These are phyloP conservation scores for Cryptosporidium canis DNA, from an alignment of 169 alveolate genomes.

Conservation along the genomic window DNA sequence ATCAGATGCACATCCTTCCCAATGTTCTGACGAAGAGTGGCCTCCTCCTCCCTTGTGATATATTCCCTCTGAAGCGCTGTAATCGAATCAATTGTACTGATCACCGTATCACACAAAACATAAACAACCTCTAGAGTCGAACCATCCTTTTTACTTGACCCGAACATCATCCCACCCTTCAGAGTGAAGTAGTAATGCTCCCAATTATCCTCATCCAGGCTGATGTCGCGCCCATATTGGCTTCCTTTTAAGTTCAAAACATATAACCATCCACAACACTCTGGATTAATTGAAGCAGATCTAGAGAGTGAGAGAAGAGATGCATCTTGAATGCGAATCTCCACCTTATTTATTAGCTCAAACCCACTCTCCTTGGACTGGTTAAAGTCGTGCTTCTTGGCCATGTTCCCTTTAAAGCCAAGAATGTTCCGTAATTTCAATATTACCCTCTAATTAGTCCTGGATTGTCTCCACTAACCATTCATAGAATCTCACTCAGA, in stretches of 20 bases:
- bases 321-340: constrained; percentile 67
- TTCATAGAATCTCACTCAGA: too few relatives aligned
- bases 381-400: not conserved
- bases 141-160: constrained; percentile 68
- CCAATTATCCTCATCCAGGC: constrained; percentile 46
- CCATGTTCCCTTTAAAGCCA: constrained; percentile 8
- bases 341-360: constrained; percentile 50
- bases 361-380: constrained; percentile 30
- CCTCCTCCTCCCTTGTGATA: constrained; percentile 67
- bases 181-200: constrained; percentile 52
- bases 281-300: constrained; percentile 53
- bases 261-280: constrained; percentile 72
- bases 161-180: constrained; percentile 72
- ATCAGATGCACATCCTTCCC: constrained; percentile 66
- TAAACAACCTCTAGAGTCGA: constrained; percentile 69
- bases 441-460: too few relatives aligned
- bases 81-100: constrained; percentile 57
- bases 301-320: constrained; percentile 62
- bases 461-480: too few relatives aligned
- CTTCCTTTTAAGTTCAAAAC: constrained; percentile 31
- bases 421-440: not conserved
- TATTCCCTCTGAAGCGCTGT: constrained; percentile 70
- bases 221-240: not conserved
- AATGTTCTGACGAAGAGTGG: constrained; percentile 19
- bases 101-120: constrained; percentile 51